Evolutionary conservation across 2,329 filamentous ascomycete genomes (phyloP).

Genomic region (Aureobasidium sp.): DNA sequence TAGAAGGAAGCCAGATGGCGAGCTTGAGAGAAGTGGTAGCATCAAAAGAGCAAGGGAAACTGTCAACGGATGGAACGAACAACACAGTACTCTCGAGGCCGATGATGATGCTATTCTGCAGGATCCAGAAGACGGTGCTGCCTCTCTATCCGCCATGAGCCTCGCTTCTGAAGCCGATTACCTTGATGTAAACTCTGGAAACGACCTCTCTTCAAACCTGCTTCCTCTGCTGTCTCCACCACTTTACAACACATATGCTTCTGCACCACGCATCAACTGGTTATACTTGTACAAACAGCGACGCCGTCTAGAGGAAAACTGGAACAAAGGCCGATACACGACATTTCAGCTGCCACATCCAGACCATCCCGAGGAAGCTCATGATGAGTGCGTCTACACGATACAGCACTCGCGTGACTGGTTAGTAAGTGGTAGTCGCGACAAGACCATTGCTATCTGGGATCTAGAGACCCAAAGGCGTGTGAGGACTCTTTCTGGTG

Average conservation of each 20-base stretch:
- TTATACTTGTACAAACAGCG: constrained; percentile 87
- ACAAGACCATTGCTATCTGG: constrained; percentile 84
- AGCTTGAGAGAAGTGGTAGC: constrained; percentile 41
- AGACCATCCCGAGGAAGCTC: constrained; percentile 68
- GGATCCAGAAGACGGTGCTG: background rate
- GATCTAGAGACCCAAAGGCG: constrained; percentile 67
- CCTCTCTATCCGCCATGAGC: background rate
- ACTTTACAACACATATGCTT: background rate
- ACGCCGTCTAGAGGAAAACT: constrained; percentile 77
- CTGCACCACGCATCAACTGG: constrained; percentile 59
- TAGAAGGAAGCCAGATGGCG: constrained; percentile 37
- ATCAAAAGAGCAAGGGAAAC: constrained; percentile 44
- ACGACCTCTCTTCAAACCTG: background rate
- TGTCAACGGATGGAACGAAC: constrained; percentile 34
- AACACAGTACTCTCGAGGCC: constrained; percentile 40
- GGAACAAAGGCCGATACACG: constrained; percentile 70
- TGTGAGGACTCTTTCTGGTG: constrained; percentile 41
- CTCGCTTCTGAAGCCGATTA: background rate
- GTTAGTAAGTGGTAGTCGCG: constrained; percentile 87
- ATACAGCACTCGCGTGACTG: constrained; percentile 81
- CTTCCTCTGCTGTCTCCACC: background rate
- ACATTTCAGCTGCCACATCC: constrained; percentile 92
- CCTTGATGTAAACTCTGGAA: background rate
- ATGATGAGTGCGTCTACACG: constrained; percentile 89
- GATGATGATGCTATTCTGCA: constrained; percentile 22